Evolutionary conservation across 768 basidiomycete species (phyloP).

Genomic region (Albatrellus ellisii): DNA sequence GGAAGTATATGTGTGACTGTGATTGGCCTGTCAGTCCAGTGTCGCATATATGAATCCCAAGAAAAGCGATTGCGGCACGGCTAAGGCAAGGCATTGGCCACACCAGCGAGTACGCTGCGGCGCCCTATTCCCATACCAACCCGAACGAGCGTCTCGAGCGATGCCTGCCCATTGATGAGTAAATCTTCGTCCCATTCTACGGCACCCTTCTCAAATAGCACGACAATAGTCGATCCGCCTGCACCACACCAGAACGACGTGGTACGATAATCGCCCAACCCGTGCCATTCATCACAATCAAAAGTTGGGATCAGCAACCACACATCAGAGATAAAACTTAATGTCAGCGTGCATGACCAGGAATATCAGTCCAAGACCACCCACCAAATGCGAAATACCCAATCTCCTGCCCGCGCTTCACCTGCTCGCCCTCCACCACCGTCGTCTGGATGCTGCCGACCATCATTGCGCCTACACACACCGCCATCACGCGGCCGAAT

Average conservation of each 20-base stretch:
- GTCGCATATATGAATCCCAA: too few species aligned
- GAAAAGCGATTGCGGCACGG: too few species aligned
- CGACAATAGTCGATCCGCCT: slow-evolving; percentile 90
- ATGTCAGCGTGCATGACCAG: not conserved
- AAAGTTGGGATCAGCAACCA: too few species aligned
- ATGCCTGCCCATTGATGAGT: slow-evolving; percentile 67
- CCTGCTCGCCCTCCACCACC: slow-evolving; percentile 68
- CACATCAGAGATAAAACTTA: slow-evolving; percentile 1
- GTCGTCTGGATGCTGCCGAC: slow-evolving; percentile 84
- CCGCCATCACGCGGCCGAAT: slow-evolving; percentile 87
- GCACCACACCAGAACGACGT: too few species aligned
- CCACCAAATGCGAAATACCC: slow-evolving; percentile 92
- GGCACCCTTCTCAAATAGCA: slow-evolving; percentile 74
- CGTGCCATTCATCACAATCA: too few species aligned
- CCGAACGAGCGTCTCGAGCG: slow-evolving; percentile 82
- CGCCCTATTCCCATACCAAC: slow-evolving; percentile 79
- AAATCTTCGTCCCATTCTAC: slow-evolving; percentile 92
- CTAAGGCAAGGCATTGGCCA: too few species aligned
- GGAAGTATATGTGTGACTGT: too few species aligned
- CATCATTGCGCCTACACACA: slow-evolving; percentile 93
- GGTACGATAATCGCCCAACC: too few species aligned
- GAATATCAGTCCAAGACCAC: slow-evolving; percentile 15
- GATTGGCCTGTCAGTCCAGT: too few species aligned
- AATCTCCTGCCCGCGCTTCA: slow-evolving; percentile 80
- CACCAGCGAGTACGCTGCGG: too few species aligned